Conservation (phyloP, 345 rosid genomes). For the Erucastrum elatum region DNA sequence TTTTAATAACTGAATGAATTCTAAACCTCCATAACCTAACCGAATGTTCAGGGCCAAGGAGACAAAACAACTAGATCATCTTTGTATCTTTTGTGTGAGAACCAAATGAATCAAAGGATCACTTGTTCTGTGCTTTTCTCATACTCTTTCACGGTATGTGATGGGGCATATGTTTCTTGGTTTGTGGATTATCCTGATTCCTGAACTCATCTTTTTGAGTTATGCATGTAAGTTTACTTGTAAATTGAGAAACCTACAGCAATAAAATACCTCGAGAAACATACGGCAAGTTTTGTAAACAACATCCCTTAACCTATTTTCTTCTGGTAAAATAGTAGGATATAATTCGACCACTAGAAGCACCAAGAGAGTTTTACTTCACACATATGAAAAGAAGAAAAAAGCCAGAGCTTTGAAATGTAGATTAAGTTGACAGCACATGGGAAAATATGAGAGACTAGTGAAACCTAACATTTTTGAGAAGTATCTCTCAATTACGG, state of each 20-base stretch:
- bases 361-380: conserved; percentile 11
- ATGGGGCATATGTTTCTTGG: background rate
- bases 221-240: background rate
- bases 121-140: background rate
- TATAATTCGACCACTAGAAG: background rate
- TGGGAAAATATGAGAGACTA: conserved; percentile 6
- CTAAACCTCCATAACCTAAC: no score
- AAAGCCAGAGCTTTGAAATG: background rate
- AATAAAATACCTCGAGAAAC: no score
- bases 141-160: background rate
- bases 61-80: background rate
- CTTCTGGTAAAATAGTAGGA: no score
- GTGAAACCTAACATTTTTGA: background rate
- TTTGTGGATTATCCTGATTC: background rate
- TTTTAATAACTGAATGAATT: no score
- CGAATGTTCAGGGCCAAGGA: no score
- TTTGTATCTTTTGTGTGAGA: background rate
- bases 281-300: no score
- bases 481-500: conserved; percentile 45
- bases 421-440: background rate
- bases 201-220: background rate
- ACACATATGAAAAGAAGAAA: background rate
- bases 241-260: background rate
- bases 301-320: no score
- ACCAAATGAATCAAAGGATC: background rate